Conservation (phyloP, 305 asterid species). For the Coffea humblotiana region DNA sequence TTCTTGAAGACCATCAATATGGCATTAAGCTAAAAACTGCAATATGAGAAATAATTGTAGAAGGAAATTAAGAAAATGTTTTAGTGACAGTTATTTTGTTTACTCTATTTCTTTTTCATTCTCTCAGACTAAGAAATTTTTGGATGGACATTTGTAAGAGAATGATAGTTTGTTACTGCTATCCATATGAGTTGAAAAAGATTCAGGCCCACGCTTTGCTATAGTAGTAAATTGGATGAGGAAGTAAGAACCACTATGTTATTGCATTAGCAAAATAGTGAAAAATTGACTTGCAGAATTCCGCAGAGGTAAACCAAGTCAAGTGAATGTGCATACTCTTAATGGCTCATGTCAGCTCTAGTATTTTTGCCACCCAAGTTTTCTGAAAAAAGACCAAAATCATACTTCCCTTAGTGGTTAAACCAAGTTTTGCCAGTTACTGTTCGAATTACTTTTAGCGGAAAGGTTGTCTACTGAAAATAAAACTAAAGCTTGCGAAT, state of each 20-base stretch:
- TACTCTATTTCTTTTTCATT: not conserved
- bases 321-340: not conserved
- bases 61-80: not conserved
- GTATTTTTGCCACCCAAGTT: not conserved
- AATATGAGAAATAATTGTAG: not conserved
- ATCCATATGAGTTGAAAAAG: not conserved
- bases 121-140: not conserved
- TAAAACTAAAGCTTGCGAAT: not conserved
- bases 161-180: not conserved
- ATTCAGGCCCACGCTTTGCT: not conserved
- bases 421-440: not conserved
- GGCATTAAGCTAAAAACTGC: not conserved
- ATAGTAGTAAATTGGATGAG: not conserved
- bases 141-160: not conserved
- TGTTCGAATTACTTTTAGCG: not conserved
- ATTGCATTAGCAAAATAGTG: not conserved
- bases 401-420: too few species aligned
- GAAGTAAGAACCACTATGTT: not conserved
- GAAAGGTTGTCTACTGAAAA: not conserved
- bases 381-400: not conserved
- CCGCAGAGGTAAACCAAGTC: not conserved
- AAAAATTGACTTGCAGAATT: not conserved
- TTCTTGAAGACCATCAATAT: not conserved
- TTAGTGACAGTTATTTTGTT: not conserved
- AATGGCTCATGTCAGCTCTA: not conserved